Evolutionary conservation across 768 basidiomycete species (phyloP), one percentile per base, ranked within the genome.

Genomic region (Lepiota brunneoincarnata): DNA sequence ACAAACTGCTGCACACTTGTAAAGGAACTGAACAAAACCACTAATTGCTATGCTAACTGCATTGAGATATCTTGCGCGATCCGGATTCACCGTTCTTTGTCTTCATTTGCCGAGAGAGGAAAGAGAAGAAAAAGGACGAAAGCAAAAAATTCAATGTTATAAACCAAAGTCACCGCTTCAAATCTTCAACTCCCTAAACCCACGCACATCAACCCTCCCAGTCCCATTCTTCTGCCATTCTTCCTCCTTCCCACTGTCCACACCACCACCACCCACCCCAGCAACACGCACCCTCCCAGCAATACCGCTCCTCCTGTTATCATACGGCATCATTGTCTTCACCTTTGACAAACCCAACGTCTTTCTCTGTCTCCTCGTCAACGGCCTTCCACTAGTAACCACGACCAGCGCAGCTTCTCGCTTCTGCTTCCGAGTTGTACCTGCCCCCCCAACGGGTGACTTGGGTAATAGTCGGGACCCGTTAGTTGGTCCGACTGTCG

Each of bases 111-210:
- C 15, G 10, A 15, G 7, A 39, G 26, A 51, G 26, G 43, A 47
- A 50, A 53, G 39, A 34, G 36, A 51, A 55, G 26, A 9, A 34
- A 26, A 20, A 44, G n/a, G n/a, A n/a, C n/a, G n/a, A n/a, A n/a
- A n/a, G n/a, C n/a, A n/a, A n/a, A n/a, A n/a, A n/a, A n/a, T n/a
- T n/a, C n/a, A n/a, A n/a, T n/a, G n/a, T n/a, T n/a, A n/a, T n/a
- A 40, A 49, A 15, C n/a, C 14, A 6, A 45, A 47, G 35, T 18
- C 44, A n/a, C 34, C 31, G 2, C 31, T 2, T 56, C 62, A 78
- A 57, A 90, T 90, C 78, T 80, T 87, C 67, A 90, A 66, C 71
- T 90, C 89, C 60, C 87, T 72, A 67, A 90, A 90, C 49, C 88
- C 88, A 49, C 88, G 75, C 49, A 90, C 87, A 66, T 90, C 88